phyloP scores from a whole-genome alignment of 805 yeast species.

The Ogataea pini region DNA sequence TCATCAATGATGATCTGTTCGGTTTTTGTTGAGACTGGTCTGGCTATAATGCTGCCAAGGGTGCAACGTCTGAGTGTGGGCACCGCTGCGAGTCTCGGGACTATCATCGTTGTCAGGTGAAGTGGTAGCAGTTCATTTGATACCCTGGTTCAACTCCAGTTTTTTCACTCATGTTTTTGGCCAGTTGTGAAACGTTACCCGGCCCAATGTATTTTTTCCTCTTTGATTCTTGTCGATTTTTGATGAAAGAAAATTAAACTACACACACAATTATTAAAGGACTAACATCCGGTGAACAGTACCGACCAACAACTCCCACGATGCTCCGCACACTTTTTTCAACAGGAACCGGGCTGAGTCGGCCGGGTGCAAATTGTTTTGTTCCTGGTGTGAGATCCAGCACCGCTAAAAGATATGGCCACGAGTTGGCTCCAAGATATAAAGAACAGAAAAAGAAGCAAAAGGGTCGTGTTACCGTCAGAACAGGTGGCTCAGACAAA shows the following conservation, averaged over 20 bases:
- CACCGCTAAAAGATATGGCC: slow-evolving; percentile 49
- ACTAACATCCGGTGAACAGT: no score
- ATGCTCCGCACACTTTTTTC: slow-evolving; percentile 3
- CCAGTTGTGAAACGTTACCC: not conserved
- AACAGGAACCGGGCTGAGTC: not conserved
- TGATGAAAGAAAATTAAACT: not conserved
- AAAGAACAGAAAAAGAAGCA: slow-evolving; percentile 71
- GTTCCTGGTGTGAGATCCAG: slow-evolving; percentile 12
- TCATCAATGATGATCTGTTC: slow-evolving; percentile 42
- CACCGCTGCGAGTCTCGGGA: not conserved
- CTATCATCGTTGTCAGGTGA: not conserved
- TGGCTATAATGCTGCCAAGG: not conserved
- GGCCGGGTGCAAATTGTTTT: slow-evolving; percentile 3
- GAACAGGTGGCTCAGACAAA: slow-evolving; percentile 90
- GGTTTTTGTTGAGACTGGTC: not conserved
- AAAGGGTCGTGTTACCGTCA: slow-evolving; percentile 92
- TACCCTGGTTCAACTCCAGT: not conserved
- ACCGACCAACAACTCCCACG: not conserved
- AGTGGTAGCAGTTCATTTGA: not conserved
- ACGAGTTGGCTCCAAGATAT: slow-evolving; percentile 77
- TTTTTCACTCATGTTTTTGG: not conserved
- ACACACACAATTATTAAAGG: no score
- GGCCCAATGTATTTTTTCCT: not conserved
- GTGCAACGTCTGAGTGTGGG: not conserved
- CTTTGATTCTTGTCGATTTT: not conserved